A percentile compares a stretch with the other conserved stretches of the same genome.
Evolutionary conservation across 306 rosid genomes (phyloP).

Genomic region (Prunus padus): DNA sequence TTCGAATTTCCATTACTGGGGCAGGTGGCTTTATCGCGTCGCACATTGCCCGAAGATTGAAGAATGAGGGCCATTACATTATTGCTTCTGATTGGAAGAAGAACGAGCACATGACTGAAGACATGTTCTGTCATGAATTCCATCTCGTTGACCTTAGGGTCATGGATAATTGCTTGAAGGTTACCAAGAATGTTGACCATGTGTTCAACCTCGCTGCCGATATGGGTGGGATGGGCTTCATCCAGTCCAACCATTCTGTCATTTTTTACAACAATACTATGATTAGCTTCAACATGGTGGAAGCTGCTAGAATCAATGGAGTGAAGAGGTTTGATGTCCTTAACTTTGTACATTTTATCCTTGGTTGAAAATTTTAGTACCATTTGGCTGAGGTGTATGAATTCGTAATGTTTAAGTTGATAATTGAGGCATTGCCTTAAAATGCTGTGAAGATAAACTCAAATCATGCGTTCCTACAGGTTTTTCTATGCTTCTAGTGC

Average conservation of each 20-base stretch:
- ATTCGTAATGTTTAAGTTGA: background rate
- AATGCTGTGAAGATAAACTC: background rate
- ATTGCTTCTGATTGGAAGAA: slow-evolving; percentile 99
- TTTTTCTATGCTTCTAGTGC: slow-evolving; percentile 99
- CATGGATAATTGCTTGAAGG: slow-evolving; percentile 94
- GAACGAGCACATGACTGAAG: slow-evolving; percentile 96
- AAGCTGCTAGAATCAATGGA: slow-evolving; percentile 80
- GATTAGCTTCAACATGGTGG: slow-evolving; percentile 98
- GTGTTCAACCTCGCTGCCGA: slow-evolving; percentile 99
- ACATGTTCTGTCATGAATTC: slow-evolving; percentile 95
- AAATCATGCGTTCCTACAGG: slow-evolving; percentile 37
- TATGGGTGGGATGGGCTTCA: slow-evolving; percentile 99
- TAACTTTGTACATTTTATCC: background rate
- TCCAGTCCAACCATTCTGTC: slow-evolving; percentile 97
- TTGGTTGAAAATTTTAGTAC: background rate
- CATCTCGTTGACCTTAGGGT: slow-evolving; percentile 96
- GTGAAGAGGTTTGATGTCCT: slow-evolving; percentile 71
- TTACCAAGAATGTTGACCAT: slow-evolving; percentile 76
- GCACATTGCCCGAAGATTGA: slow-evolving; percentile 95
- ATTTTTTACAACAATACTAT: slow-evolving; percentile 94
- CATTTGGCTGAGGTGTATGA: background rate
- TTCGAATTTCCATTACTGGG: slow-evolving; percentile 86
- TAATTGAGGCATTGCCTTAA: background rate
- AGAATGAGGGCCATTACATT: slow-evolving; percentile 89
- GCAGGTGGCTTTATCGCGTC: slow-evolving; percentile 98